Percentiles rank a stretch among this genome's conserved stretches.
Evolutionary conservation across 805 yeast species (phyloP).

Genomic region (Cyberlindnera xylosilytica): DNA sequence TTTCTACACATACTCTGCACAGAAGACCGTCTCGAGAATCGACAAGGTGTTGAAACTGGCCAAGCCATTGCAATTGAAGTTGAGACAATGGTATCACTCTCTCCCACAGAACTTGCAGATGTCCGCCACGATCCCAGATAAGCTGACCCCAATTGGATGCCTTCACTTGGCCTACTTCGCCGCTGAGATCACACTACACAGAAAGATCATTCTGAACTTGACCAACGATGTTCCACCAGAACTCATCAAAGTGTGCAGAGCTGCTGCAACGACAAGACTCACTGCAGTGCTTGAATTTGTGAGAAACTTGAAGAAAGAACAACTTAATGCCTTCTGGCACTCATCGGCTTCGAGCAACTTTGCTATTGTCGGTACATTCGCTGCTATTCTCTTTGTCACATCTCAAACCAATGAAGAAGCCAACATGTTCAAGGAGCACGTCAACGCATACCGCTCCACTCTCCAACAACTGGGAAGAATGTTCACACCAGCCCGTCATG

Average conservation of each 20-base stretch:
- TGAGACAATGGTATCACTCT: conserved; percentile 76
- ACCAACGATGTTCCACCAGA: conserved; percentile 45
- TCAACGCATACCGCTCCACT: conserved; percentile 74
- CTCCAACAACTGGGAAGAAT: conserved; percentile 71
- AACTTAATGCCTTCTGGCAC: conserved; percentile 88
- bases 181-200: conserved; percentile 81
- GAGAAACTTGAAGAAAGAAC: conserved; percentile 69
- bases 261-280: conserved; percentile 81
- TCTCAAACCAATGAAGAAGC: conserved; percentile 62
- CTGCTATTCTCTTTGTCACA: conserved; percentile 73
- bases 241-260: conserved; percentile 64
- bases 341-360: conserved; percentile 75
- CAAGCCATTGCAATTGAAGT: conserved; percentile 71
- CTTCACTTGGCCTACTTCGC: conserved; percentile 85
- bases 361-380: conserved; percentile 83
- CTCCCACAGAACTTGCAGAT: conserved; percentile 63
- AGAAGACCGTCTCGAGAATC: conserved; percentile 51
- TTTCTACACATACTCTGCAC: conserved; percentile 69
- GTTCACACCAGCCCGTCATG: conserved; percentile 75
- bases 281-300: conserved; percentile 60
- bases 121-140: conserved; percentile 54
- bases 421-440: conserved; percentile 57
- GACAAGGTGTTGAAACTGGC: conserved; percentile 72
- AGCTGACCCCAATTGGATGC: conserved; percentile 71
- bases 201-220: conserved; percentile 64